These are phyloP conservation scores for Solanum paucissectum DNA, from an alignment of 257 asterid species.

Conservation along the genomic window DNA sequence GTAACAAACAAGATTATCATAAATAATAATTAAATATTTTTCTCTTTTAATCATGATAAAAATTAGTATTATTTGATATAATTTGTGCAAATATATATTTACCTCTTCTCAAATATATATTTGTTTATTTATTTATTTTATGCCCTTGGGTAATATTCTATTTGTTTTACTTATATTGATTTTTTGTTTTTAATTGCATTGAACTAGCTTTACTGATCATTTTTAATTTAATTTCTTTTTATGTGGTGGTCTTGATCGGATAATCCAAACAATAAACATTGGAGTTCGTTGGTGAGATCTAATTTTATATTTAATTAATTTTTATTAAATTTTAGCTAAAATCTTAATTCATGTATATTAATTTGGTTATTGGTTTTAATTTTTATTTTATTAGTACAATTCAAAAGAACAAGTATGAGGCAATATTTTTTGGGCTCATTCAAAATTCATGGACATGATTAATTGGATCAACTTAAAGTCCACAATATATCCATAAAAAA, in stretches of 20 bases:
- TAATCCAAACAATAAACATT: slow-evolving; percentile 6
- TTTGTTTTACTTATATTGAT: neutral
- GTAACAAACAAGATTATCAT: neutral
- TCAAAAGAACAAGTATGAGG: no score
- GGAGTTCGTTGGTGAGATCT: slow-evolving; percentile 53
- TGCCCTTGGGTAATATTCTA: neutral
- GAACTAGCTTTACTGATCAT: neutral
- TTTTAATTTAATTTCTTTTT: neutral
- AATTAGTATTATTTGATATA: no score
- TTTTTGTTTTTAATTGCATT: neutral
- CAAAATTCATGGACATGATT: no score
- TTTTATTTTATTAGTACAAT: no score
- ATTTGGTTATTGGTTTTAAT: no score
- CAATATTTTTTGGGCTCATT: no score
- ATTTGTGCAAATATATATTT: neutral
- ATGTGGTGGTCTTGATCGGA: slow-evolving; percentile 8
- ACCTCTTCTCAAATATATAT: neutral
- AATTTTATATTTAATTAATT: neutral
- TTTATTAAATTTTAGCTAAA: neutral
- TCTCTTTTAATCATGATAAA: no score
- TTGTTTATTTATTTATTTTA: no score
- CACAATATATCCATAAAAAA: no score
- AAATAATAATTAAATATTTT: neutral
- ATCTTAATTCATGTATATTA: neutral
- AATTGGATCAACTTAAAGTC: no score